A percentile compares a stretch with the other conserved stretches of the same genome.
Evolutionary conservation across 2,329 filamentous ascomycete genomes (phyloP).

Genomic region (Thyridium curvatum): DNA sequence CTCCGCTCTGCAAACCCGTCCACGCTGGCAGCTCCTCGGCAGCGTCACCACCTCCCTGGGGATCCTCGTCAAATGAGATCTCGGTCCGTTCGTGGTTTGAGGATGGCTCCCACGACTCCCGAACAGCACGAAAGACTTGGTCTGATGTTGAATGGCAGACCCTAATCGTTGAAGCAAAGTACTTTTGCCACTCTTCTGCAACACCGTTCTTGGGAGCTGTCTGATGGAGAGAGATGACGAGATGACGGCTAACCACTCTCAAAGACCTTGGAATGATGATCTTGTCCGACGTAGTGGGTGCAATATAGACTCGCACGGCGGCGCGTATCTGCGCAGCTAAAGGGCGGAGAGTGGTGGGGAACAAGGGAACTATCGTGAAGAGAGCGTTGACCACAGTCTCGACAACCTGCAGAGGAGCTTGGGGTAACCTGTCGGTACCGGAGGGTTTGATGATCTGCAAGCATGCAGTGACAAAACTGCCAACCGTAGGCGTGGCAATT

Average conservation of each 20-base stretch:
- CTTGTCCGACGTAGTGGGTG: conserved; percentile 52
- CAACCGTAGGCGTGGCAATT: conserved; percentile 77
- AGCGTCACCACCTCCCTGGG: conserved; percentile 37
- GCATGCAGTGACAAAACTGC: conserved; percentile 67
- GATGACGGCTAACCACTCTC: conserved; percentile 50
- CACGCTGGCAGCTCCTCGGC: conserved; percentile 57
- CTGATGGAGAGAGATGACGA: conserved; percentile 68
- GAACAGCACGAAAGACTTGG: conserved; percentile 68
- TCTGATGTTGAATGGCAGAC: conserved; percentile 67
- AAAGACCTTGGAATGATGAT: conserved; percentile 44
- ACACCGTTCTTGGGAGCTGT: conserved; percentile 76
- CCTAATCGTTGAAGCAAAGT: conserved; percentile 54
- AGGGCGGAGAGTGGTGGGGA: conserved; percentile 77
- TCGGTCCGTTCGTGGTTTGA: conserved; percentile 32
- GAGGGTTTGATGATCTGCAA: conserved; percentile 56
- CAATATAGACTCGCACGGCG: conserved; percentile 53
- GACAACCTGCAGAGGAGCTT: conserved; percentile 43
- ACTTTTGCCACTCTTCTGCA: conserved; percentile 71
- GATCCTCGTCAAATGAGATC: conserved; percentile 38
- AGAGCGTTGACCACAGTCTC: conserved; percentile 69
- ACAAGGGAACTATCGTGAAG: conserved; percentile 65
- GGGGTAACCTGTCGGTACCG: conserved; percentile 27
- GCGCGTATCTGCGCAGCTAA: conserved; percentile 62
- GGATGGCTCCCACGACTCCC: conserved; percentile 75
- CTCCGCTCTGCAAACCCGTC: conserved; percentile 68